phyloP scores from a whole-genome alignment of 768 basidiomycete species.

The Tephrocybe rancida region DNA sequence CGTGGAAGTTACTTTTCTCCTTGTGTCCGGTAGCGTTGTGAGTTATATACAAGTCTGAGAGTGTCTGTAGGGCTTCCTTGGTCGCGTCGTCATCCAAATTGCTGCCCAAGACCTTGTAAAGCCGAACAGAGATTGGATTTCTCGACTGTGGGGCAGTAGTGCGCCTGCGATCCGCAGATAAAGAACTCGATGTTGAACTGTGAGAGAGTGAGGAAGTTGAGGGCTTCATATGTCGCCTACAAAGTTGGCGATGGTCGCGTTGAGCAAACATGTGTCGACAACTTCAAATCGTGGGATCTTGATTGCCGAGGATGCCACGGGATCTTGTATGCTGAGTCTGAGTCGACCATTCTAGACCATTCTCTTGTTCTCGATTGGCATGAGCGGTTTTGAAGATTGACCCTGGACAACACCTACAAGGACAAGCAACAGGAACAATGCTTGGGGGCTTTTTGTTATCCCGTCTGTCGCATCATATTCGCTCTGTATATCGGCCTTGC shows the following conservation, averaged over 20 bases:
- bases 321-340: too few species aligned
- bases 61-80: constrained; percentile 77
- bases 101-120: constrained; percentile 90
- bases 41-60: constrained; percentile 75
- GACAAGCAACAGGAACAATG: too few species aligned
- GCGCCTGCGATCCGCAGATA: constrained; percentile 14
- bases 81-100: constrained; percentile 80
- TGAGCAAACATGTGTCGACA: not conserved
- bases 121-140: constrained; percentile 80
- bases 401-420: too few species aligned
- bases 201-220: constrained; percentile 10
- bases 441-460: too few species aligned
- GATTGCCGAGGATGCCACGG: not conserved
- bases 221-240: constrained; percentile 9
- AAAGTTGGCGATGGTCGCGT: not conserved
- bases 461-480: too few species aligned
- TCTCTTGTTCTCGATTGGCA: too few species aligned
- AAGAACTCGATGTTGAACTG: constrained; percentile 9
- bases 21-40: constrained; percentile 32
- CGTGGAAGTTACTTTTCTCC: constrained; percentile 22
- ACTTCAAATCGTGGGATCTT: not conserved
- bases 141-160: constrained; percentile 35
- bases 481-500: too few species aligned
- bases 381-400: too few species aligned
- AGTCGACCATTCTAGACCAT: too few species aligned